Base-by-base conservation (phyloP, 1,139 yeast genomes). In the Lodderomyces parapsilosis region DNA sequence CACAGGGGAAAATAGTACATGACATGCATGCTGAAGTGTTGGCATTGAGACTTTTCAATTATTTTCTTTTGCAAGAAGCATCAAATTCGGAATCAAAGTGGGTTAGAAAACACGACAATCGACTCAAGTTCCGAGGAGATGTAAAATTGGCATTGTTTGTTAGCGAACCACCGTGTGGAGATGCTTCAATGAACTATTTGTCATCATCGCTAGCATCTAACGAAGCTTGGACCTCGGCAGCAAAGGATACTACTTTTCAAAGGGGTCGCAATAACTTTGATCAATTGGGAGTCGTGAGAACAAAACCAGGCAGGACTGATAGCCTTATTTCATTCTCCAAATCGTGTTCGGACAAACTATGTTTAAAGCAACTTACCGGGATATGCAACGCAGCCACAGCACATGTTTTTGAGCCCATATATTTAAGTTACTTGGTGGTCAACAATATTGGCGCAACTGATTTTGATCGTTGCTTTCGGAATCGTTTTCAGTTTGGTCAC, bases 131-230 rank as follows among this genome's bases (percentile, higher is more conserved):
- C 40, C 68, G 59, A 33, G 44, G 54, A 0, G 66, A 60, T 4
- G 57, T 76, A 34, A 53, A 66, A 43, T 58, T 87, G 36, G 84
- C 81, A 0, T 56, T 91, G 45, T 86, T 83, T 49, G 69, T 88
- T 1, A 83, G 94, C 5, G 95, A 87, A 49, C 76, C 87, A 0
- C 98, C 98, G 0, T 91, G 99, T 67, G 99, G 99, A 1, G 98
- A 91, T 59, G 83, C 89, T 0, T 85, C 95, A 7, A 77, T 89
- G 80, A 38, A 60, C 28, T 51, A 53, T 35, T 32, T 57, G 18
- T 34, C 51, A 4, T 42, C 43, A 2, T 40, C 52, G 2, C 42
- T 56, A 4, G 56, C 52, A 2, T 58, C 58, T 14, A 50, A 53
- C 19, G 49, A 43, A 1, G 50, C 60, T 1, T 60, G 71, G 64